Evolutionary conservation across 2,329 filamentous ascomycete species (phyloP), one percentile per base, ranked within the genome.

Genomic region (Penicillium sp.): DNA sequence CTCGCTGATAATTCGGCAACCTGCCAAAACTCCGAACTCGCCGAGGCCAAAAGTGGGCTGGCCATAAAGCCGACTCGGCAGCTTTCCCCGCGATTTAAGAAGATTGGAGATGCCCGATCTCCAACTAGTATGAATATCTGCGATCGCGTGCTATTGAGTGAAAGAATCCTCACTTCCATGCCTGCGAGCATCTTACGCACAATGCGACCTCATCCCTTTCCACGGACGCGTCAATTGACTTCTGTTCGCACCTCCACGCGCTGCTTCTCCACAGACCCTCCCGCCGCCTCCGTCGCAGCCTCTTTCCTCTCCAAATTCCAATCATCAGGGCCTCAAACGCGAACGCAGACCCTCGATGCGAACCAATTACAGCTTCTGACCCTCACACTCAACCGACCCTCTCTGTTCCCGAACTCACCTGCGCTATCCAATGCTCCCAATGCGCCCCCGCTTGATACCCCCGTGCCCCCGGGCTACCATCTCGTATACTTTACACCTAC

Each of bases 361-460:
- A 88, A 88, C 63, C 87, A 89, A 68, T 75, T 89, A 0, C 86
- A 87, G 59, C 85, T 86, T 47, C 79, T 90, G 10, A 80, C 81
- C 1, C 74, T 88, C 6, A 87, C 86, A 0, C 81, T 90, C 4
- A 78, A 80, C 22, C 82, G 85, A 1, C 75, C 76, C 1, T 65
- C 70, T 5, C 71, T 86, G 5, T 77, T 76, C 63, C 72, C 76
- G 1, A 63, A 63, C 50, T 76, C 74, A 1, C 65, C 75, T 5
- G 73, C 80, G 47, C 65, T 82, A 4, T 76, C 78, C 6, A 69
- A 74, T 35, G 56, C 70, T 0, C 58, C 79, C 0, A 57, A 69
- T n/a, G 79, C 82, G 0, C 65, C 73, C 0, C 51, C 67, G 0
- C 15, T 55, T 11, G 82, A 82, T 7, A 85, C 83, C 0, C 79